Conservation (phyloP, 2,329 filamentous ascomycete genomes). For the Xylariaceae sp. region DNA sequence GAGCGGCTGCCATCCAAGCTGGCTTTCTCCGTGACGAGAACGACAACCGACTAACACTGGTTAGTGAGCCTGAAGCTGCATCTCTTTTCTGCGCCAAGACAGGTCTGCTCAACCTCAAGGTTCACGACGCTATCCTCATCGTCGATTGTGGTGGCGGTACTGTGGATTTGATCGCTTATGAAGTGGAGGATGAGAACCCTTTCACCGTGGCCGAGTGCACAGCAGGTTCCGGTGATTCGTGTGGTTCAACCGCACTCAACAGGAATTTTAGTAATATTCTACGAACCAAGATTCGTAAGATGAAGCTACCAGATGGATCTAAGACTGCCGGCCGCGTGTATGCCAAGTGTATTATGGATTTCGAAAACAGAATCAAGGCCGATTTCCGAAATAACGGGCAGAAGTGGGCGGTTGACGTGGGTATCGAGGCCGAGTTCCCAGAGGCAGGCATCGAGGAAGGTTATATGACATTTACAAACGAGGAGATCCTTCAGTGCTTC, state of each 20-base stretch:
- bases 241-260: conserved; percentile 97
- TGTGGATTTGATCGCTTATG: conserved; percentile 98
- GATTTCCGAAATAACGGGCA: conserved; percentile 99
- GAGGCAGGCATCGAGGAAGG: conserved; percentile 98
- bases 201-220: conserved; percentile 98
- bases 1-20: conserved; percentile 94
- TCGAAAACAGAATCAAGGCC: conserved; percentile 99
- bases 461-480: conserved; percentile 99
- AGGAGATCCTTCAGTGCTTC: conserved; percentile 98
- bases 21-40: conserved; percentile 97
- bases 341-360: conserved; percentile 99
- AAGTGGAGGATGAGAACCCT: conserved; percentile 96
- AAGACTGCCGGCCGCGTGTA: conserved; percentile 98
- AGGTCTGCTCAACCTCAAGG: conserved; percentile 91
- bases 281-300: conserved; percentile 96
- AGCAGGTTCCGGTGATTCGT: conserved; percentile 95
- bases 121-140: conserved; percentile 98
- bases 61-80: conserved; percentile 95
- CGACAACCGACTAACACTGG: conserved; percentile 91
- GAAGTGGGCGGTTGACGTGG: conserved; percentile 98
- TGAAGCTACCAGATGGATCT: conserved; percentile 97
- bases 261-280: conserved; percentile 98
- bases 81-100: conserved; percentile 98
- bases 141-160: conserved; percentile 98
- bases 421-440: conserved; percentile 97